Evolutionary conservation across 371 early-diverging fungal species (phyloP), one percentile per base, ranked within the genome.

Genomic region (Mortierella sp.): DNA sequence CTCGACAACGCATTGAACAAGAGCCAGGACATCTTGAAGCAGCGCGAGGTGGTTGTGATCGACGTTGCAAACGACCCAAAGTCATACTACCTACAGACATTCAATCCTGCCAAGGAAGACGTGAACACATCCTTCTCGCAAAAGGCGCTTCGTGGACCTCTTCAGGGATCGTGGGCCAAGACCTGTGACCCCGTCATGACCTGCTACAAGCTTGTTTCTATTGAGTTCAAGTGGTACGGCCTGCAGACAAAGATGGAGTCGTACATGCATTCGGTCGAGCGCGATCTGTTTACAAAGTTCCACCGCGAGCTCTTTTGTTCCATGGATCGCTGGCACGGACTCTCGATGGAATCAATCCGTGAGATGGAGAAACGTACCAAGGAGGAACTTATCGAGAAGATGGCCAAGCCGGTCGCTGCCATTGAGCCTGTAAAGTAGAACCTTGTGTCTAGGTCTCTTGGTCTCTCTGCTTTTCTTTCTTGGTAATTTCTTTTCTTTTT

Each of bases 191-290:
- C 95, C 3, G 91, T 92, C 29, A 95, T 95, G 95, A 95, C 95
- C 3, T 95, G 95, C 83, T 95, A 95, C 88, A 95, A 95, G 84
- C 88, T 95, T 72, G 93, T 95, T 24, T 94, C 93, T 46, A 93
- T 92, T 55, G 95, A 95, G 82, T 95, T 95, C 89, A 91, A 90
- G 72, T 94, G 94, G 93, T 93, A 93, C 79, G 94, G 94, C 0
- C 72, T 95, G 58, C 95, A 95, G 78, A 88, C 84, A 32, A 89
- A 88, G 49, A 93, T 93, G 16, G 95, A 95, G 82, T 81, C 89
- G 1, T 91, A 77, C 48, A 84, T 84, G 81, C 80, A 79, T 41
- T 74, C 77, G 41, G 78, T 81, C 43, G 82, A 87, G 63, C 81
- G 82, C 29, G 81, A 88, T 65, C 79, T 92, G 72, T 90, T 92